Conservation (phyloP, 2,329 filamentous ascomycete species). For the Microdochium bolleyi region DNA sequence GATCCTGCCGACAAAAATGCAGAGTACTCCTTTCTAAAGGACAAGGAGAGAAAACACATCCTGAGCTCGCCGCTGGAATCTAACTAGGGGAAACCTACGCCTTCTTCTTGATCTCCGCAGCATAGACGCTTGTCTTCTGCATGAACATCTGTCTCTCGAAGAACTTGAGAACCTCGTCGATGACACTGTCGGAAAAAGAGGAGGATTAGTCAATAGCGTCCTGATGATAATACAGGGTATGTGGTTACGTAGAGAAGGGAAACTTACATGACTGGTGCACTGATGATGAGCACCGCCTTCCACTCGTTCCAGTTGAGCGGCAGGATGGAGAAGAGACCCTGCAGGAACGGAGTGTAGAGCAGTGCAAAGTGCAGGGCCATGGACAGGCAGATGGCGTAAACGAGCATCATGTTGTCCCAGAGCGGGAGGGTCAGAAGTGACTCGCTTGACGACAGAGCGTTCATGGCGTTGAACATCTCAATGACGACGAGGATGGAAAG, state of each 20-base stretch:
- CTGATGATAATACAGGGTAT: no score
- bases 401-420: slow-evolving; percentile 98
- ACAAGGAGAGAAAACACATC: no score
- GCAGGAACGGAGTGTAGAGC: slow-evolving; percentile 84
- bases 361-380: slow-evolving; percentile 95
- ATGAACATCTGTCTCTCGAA: slow-evolving; percentile 62
- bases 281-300: slow-evolving; percentile 84
- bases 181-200: slow-evolving; percentile 43
- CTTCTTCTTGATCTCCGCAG: slow-evolving; percentile 44
- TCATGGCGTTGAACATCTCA: slow-evolving; percentile 99
- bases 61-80: slow-evolving; percentile 28
- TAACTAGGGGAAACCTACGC: slow-evolving; percentile 11
- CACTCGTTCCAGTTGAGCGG: slow-evolving; percentile 82
- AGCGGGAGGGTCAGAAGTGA: slow-evolving; percentile 86
- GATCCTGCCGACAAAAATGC: no score
- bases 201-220: slow-evolving; percentile 12
- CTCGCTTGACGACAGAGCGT: slow-evolving; percentile 91
- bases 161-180: slow-evolving; percentile 79
- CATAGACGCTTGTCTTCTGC: slow-evolving; percentile 33
- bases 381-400: slow-evolving; percentile 85
- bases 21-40: no score
- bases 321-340: slow-evolving; percentile 82
- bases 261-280: slow-evolving; percentile 87
- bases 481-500: slow-evolving; percentile 91
- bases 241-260: no score